These are phyloP conservation scores for Combretum micranthum DNA, from an alignment of 345 rosid genomes.

Conservation along the genomic window DNA sequence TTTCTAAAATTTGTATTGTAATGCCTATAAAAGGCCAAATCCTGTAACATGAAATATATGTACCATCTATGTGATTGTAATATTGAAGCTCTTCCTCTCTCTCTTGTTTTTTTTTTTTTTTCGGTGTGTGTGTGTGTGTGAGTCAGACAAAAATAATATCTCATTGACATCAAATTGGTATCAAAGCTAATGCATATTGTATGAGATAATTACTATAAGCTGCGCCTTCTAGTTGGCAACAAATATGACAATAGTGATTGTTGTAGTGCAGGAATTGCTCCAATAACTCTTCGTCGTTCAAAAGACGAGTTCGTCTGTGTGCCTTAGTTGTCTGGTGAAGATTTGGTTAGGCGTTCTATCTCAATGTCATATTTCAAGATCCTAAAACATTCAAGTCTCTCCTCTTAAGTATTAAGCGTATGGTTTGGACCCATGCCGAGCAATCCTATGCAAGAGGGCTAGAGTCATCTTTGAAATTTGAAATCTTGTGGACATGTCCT, in stretches of 20 bases:
- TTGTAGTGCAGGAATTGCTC: slow-evolving; percentile 83
- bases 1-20: too few relatives aligned
- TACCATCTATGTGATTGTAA: too few relatives aligned
- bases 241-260: slow-evolving; percentile 84
- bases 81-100: too few relatives aligned
- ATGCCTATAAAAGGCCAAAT: too few relatives aligned
- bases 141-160: too few relatives aligned
- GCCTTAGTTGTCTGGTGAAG: slow-evolving; percentile 58
- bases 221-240: slow-evolving; percentile 93
- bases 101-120: too few relatives aligned
- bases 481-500: slow-evolving; percentile 77
- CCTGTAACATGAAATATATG: too few relatives aligned
- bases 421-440: slow-evolving; percentile 88
- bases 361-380: slow-evolving; percentile 78
- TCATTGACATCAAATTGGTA: too few relatives aligned
- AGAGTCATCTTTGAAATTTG: slow-evolving; percentile 92
- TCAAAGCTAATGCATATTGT: slow-evolving; percentile 91
- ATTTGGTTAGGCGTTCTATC: slow-evolving; percentile 66
- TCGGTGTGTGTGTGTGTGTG: too few relatives aligned
- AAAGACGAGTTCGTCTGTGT: slow-evolving; percentile 61
- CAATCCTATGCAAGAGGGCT: slow-evolving; percentile 97
- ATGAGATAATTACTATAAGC: slow-evolving; percentile 73
- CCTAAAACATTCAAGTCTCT: slow-evolving; percentile 81
- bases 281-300: slow-evolving; percentile 57
- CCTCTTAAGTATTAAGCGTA: slow-evolving; percentile 88